Evolutionary conservation across 208 protist species (phyloP).

Genomic region (Novymonas esmeraldas): DNA sequence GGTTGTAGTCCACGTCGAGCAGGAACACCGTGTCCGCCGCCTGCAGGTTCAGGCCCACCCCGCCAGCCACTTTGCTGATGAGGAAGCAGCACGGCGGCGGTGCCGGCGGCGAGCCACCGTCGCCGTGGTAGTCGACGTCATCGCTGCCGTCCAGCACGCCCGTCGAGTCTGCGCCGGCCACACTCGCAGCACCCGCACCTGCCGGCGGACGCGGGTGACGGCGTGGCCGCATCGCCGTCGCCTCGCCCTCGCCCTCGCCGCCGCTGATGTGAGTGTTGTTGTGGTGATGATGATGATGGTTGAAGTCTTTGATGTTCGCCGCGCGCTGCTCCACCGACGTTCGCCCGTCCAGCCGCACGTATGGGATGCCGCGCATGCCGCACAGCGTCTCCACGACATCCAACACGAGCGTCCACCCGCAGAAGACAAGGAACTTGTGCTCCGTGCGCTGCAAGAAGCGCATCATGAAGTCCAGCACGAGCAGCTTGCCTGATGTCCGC

Average conservation of each 20-base stretch:
- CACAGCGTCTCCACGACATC: constrained; percentile 80
- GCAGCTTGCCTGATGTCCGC: constrained; percentile 70
- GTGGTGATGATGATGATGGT: no score
- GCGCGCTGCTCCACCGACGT: constrained; percentile 65
- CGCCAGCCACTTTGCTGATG: constrained; percentile 95
- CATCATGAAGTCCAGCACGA: constrained; percentile 90
- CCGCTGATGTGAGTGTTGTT: constrained; percentile 17
- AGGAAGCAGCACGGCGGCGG: constrained; percentile 81
- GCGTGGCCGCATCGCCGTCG: no score
- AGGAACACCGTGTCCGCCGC: constrained; percentile 97
- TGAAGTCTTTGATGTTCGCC: constrained; percentile 87
- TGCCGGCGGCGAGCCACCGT: not conserved
- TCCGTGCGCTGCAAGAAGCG: constrained; percentile 46
- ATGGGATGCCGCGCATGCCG: constrained; percentile 40
- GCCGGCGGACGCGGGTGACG: no score
- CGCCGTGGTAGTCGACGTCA: constrained; percentile 1
- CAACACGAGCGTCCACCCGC: constrained; percentile 89
- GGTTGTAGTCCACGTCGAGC: constrained; percentile 97
- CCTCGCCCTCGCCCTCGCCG: not conserved
- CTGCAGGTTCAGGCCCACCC: constrained; percentile 96
- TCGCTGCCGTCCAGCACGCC: no score
- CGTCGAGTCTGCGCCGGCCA: not conserved
- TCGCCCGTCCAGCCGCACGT: constrained; percentile 70
- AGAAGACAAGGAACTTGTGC: constrained; percentile 96
- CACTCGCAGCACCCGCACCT: not conserved